Evolutionary conservation across 2,329 filamentous ascomycete genomes (phyloP).

Genomic region (Hymenoscyphus scutula): DNA sequence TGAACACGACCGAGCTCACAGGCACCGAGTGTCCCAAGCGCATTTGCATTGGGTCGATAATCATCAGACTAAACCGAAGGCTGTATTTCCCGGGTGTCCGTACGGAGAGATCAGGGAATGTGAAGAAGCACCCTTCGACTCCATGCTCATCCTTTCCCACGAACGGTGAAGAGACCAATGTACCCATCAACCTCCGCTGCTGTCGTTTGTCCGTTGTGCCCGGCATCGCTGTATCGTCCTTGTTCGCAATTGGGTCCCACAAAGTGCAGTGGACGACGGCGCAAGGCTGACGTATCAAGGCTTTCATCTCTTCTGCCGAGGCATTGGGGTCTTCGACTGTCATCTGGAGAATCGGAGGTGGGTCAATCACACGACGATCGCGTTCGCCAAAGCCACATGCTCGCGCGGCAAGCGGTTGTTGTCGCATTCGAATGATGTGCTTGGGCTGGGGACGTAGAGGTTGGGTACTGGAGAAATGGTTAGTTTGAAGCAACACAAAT

Average conservation of each 20-base stretch:
- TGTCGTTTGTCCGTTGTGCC: constrained; percentile 59
- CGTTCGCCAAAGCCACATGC: constrained; percentile 82
- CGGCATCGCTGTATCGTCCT: constrained; percentile 69
- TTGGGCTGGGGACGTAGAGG: constrained; percentile 14
- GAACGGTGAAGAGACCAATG: constrained; percentile 73
- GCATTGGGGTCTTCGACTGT: constrained; percentile 57
- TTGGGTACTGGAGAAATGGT: constrained; percentile 18
- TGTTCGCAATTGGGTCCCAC: constrained; percentile 64
- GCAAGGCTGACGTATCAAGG: constrained; percentile 57
- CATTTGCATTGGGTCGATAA: constrained; percentile 62
- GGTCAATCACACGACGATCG: constrained; percentile 78
- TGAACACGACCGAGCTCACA: constrained; percentile 54
- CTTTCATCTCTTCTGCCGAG: constrained; percentile 51
- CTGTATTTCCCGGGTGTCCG: constrained; percentile 74
- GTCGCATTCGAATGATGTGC: constrained; percentile 57
- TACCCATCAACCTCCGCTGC: constrained; percentile 76
- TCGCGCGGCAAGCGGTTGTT: constrained; percentile 74
- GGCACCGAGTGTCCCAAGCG: constrained; percentile 51
- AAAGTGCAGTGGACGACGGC: constrained; percentile 76
- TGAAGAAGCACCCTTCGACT: constrained; percentile 78
- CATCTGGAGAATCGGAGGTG: constrained; percentile 78
- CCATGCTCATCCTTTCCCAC: constrained; percentile 72
- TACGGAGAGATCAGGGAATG: constrained; percentile 79
- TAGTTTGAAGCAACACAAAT: constrained; percentile 11
- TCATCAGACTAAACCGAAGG: constrained; percentile 70